Evolutionary conservation across 2,329 filamentous ascomycete species (phyloP).

Genomic region (Aureobasidium namibiae): DNA sequence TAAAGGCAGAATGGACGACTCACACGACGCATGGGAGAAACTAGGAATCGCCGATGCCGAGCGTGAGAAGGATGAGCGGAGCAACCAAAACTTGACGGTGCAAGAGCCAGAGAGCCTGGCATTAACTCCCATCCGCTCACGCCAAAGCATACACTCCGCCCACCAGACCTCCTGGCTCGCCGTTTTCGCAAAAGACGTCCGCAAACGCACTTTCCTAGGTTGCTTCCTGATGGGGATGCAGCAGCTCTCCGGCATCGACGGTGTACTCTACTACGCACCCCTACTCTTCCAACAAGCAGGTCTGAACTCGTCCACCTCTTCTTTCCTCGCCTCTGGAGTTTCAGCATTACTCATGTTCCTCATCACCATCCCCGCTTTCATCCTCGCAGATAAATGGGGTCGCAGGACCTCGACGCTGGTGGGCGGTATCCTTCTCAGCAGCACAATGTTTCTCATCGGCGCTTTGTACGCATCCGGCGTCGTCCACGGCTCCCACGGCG

Average conservation of each 20-base stretch:
- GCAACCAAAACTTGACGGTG: conserved; percentile 21
- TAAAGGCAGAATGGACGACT: conserved; percentile 40
- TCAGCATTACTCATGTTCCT: conserved; percentile 51
- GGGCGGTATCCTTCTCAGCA: conserved; percentile 45
- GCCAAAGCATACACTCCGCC: background rate
- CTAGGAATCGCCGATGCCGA: conserved; percentile 33
- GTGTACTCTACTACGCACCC: conserved; percentile 54
- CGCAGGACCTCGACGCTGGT: conserved; percentile 46
- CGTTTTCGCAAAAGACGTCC: background rate
- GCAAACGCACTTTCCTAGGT: conserved; percentile 38
- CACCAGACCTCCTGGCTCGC: background rate
- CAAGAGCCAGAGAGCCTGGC: conserved; percentile 4
- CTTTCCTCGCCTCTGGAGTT: conserved; percentile 54
- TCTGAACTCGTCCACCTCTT: conserved; percentile 43
- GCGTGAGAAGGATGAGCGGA: conserved; percentile 34
- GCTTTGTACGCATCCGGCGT: conserved; percentile 36
- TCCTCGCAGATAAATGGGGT: conserved; percentile 51
- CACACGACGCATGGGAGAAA: conserved; percentile 33
- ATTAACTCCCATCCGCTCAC: conserved; percentile 2
- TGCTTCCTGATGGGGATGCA: conserved; percentile 49
- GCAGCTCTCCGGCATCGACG: conserved; percentile 50
- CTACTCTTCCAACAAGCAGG: conserved; percentile 53
- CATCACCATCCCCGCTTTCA: conserved; percentile 48
- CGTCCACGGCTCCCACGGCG: conserved; percentile 30
- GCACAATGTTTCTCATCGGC: conserved; percentile 42